Evolutionary conservation across 2,329 filamentous ascomycete genomes (phyloP).

Genomic region (Sarocladium oryzae): DNA sequence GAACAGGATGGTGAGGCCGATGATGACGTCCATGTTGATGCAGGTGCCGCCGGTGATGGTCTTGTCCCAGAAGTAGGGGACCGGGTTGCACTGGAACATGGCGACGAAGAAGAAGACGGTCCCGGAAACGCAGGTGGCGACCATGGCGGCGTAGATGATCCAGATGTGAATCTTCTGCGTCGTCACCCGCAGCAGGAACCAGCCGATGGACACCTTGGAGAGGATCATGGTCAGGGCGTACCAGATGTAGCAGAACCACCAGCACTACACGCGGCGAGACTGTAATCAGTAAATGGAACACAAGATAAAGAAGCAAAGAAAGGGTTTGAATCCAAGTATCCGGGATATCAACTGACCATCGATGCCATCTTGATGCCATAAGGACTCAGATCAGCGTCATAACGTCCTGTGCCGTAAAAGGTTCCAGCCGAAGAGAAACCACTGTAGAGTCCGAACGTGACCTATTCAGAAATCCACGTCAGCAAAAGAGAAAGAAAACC

Average conservation of each 20-base stretch:
- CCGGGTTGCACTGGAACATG: constrained; percentile 22
- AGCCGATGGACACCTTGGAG: constrained; percentile 28
- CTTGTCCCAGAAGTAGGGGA: constrained; percentile 23
- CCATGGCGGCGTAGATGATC: constrained; percentile 23
- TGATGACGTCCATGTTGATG: constrained; percentile 30
- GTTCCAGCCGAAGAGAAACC: constrained; percentile 24
- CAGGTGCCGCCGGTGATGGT: constrained; percentile 18
- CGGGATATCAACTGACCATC: constrained; percentile 20
- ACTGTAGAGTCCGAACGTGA: constrained; percentile 20
- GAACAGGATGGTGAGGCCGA: constrained; percentile 41
- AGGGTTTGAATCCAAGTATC: not conserved
- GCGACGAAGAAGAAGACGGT: constrained; percentile 25
- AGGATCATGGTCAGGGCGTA: constrained; percentile 20
- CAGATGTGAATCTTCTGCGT: constrained; percentile 15
- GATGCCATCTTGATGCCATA: constrained; percentile 20
- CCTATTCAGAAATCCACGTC: constrained; percentile 10
- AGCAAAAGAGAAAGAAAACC: not conserved
- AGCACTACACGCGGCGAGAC: constrained; percentile 16
- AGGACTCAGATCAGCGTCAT: constrained; percentile 21
- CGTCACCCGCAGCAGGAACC: constrained; percentile 27
- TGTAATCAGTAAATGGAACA: too few relatives aligned
- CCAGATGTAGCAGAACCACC: constrained; percentile 25
- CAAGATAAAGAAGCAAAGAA: not conserved
- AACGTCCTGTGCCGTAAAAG: constrained; percentile 28
- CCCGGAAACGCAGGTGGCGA: constrained; percentile 20